Evolutionary conservation across 176 grass and related monocot genomes (phyloP).

Genomic region (Hordeum marinum): DNA sequence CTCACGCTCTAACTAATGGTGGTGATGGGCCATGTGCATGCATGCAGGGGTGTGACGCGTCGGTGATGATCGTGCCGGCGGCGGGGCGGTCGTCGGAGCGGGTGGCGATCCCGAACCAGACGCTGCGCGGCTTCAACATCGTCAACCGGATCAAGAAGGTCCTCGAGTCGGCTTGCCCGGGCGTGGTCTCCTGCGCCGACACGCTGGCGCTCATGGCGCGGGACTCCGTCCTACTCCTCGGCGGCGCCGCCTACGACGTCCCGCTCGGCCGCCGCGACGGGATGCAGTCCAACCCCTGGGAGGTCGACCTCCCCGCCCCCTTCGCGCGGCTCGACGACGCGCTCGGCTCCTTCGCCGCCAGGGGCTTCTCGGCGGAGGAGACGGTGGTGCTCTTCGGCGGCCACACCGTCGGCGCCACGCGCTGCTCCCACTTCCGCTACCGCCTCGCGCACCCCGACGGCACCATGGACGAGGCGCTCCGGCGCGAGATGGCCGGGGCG

Average conservation of each 20-base stretch:
- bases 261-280: conserved; percentile 34
- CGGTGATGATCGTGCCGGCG: conserved; percentile 35
- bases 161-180: conserved; percentile 35
- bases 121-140: conserved; percentile 39
- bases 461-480: conserved; percentile 20
- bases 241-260: conserved; percentile 31
- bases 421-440: conserved; percentile 45
- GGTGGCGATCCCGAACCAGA: conserved; percentile 36
- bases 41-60: conserved; percentile 49
- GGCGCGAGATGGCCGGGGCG: neutral
- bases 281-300: neutral
- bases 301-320: conserved; percentile 32
- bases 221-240: conserved; percentile 36
- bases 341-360: conserved; percentile 32
- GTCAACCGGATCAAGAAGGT: conserved; percentile 28
- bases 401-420: conserved; percentile 55
- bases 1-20: no score
- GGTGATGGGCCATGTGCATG: neutral
- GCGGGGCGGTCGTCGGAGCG: conserved; percentile 12
- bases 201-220: conserved; percentile 45
- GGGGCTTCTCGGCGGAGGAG: conserved; percentile 37
- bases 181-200: conserved; percentile 54
- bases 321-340: conserved; percentile 10
- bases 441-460: conserved; percentile 31
- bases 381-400: conserved; percentile 47